Percentiles rank a stretch among this genome's conserved stretches.
Evolutionary conservation across 176 grass and related monocot genomes (phyloP).

Genomic region (Lolium perenne): DNA sequence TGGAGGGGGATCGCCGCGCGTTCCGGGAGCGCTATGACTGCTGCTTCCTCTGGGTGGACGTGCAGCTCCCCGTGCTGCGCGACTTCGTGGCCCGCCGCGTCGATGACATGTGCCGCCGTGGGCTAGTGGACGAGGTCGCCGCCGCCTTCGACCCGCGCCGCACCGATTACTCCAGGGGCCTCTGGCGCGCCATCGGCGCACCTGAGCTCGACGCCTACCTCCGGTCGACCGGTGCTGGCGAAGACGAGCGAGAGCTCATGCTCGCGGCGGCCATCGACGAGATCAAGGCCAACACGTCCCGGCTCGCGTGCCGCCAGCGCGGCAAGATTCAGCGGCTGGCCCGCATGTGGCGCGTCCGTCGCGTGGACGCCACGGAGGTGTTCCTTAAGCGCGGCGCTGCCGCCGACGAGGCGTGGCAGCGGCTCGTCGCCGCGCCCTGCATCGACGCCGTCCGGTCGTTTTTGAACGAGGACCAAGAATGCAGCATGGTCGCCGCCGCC

Average conservation of each 20-base stretch:
- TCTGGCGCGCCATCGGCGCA: constrained; percentile 83
- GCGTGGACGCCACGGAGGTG: constrained; percentile 82
- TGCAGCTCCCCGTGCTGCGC: constrained; percentile 59
- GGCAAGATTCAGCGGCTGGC: constrained; percentile 72
- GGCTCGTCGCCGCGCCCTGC: constrained; percentile 58
- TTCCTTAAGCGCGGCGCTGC: constrained; percentile 48
- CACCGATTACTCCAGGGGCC: constrained; percentile 73
- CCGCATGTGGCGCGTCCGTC: constrained; percentile 66
- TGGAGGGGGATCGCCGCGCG: constrained; percentile 58
- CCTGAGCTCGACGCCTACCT: constrained; percentile 86
- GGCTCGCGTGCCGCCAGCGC: constrained; percentile 68
- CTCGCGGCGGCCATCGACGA: constrained; percentile 64
- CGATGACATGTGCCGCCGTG: constrained; percentile 70
- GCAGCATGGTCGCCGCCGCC: constrained; percentile 42
- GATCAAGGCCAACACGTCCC: constrained; percentile 83
- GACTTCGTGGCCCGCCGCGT: constrained; percentile 71
- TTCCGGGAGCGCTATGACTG: constrained; percentile 70
- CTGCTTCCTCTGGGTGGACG: constrained; percentile 96
- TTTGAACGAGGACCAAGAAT: constrained; percentile 46
- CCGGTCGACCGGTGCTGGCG: constrained; percentile 38
- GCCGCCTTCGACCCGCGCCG: constrained; percentile 56
- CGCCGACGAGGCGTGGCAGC: constrained; percentile 66
- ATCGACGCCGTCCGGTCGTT: constrained; percentile 57
- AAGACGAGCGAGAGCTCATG: constrained; percentile 46
- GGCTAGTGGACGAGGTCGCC: constrained; percentile 76